Conservation (phyloP, 768 basidiomycete genomes). For the Saitozyma podzolica region DNA sequence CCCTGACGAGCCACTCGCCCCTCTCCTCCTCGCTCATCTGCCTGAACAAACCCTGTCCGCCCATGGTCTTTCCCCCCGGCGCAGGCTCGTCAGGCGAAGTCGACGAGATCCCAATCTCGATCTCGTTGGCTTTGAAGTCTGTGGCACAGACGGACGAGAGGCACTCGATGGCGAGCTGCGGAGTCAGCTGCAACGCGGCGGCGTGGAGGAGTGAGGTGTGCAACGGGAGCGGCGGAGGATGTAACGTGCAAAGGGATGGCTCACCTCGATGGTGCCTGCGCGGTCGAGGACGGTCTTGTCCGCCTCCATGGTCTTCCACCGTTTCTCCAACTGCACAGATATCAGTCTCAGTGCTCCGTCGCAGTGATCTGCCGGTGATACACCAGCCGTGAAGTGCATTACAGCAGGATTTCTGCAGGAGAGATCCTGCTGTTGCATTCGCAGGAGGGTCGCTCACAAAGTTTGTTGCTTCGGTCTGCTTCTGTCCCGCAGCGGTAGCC, state of each 20-base stretch:
- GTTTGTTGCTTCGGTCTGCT: constrained; percentile 98
- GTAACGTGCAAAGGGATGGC: constrained; percentile 28
- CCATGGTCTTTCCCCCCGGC: constrained; percentile 55
- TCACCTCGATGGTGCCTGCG: constrained; percentile 84
- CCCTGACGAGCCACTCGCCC: constrained; percentile 53
- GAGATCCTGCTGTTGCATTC: not conserved
- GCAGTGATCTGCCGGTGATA: no score
- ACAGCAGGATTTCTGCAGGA: not conserved
- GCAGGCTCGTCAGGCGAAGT: constrained; percentile 66
- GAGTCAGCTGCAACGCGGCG: no score
- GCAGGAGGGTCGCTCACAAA: constrained; percentile 55
- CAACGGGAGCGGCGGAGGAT: not conserved
- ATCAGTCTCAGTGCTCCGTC: constrained; percentile 8
- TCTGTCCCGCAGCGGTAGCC: constrained; percentile 86
- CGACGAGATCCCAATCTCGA: constrained; percentile 93
- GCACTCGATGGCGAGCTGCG: constrained; percentile 85
- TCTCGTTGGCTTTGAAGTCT: constrained; percentile 92
- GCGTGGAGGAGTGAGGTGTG: constrained; percentile 5
- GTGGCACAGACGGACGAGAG: constrained; percentile 93
- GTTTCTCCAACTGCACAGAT: constrained; percentile 73
- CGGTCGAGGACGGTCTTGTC: constrained; percentile 71
- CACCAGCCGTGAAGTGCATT: not conserved
- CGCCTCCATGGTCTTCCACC: constrained; percentile 93
- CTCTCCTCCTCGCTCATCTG: constrained; percentile 54
- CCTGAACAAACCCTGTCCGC: constrained; percentile 47